Evolutionary conservation across 2,329 filamentous ascomycete species (phyloP), one percentile per base, ranked within the genome.

Genomic region (Epichloe sp.): DNA sequence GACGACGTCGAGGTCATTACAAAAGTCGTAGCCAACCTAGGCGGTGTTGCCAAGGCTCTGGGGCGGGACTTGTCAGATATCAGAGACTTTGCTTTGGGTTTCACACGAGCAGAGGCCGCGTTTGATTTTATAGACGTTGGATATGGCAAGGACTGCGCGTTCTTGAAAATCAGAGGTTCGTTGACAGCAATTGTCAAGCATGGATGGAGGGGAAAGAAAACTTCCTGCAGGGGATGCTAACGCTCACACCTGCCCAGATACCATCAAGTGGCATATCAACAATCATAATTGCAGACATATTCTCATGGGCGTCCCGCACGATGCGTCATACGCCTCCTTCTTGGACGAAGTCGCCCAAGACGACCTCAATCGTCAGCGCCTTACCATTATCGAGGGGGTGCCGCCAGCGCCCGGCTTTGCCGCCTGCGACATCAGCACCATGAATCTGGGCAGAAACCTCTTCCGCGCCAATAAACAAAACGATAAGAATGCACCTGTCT

Each of bases 71-170:
- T 71, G 37, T 61, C 61, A n/a, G 68, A 72, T 41, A 64, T 83
- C 23, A 73, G 68, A 52, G 73, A 82, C 47, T 85, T 83, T 65
- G 71, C 73, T 26, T 59, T 72, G 53, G 81, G 77, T 38, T 84
- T 83, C 66, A 80, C 75, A 47, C 78, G 80, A 62, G 73, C 70
- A 53, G 74, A 74, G 55, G 70, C 77, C 10, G 74, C 73, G 11
- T 82, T 83, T 66, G 78, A 83, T 62, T 83, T 82, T 66, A 68
- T 83, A 52, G 79, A 84, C 59, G 73, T 83, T 49, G 79, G 80
- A 36, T 65, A 72, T 56, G 74, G 74, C 44, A 80, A 80, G 60
- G 78, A 82, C 58, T 69, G 75, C 47, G 74, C 76, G 7, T 77
- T 80, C 59, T 72, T 72, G 45, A 83, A 83, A 62, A 76, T 84